Percentiles rank a stretch among this genome's conserved stretches.
These are phyloP conservation scores for Angophora floribunda DNA, from an alignment of 345 rosid species.

Conservation along the genomic window DNA sequence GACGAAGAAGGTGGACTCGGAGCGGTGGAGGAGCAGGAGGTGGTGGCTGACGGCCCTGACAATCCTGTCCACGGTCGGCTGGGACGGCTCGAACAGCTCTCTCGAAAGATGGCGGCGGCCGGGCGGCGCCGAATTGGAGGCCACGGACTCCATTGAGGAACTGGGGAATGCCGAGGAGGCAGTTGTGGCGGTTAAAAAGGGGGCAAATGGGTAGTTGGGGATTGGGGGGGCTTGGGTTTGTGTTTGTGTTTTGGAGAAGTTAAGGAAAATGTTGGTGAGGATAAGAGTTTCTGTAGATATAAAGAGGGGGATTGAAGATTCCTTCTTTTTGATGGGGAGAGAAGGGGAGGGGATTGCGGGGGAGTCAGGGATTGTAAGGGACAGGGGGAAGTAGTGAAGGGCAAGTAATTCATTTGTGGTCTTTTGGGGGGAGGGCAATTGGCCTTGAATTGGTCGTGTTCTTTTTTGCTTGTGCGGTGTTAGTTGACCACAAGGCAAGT, in stretches of 20 bases:
- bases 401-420: neutral
- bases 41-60: slow-evolving; percentile 61
- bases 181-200: too few relatives aligned
- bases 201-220: neutral
- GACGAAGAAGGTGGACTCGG: slow-evolving; percentile 47
- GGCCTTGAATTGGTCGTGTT: neutral
- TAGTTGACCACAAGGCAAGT: slow-evolving; percentile 16
- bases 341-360: slow-evolving; percentile 47
- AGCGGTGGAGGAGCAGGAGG: slow-evolving; percentile 58
- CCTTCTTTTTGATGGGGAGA: slow-evolving; percentile 23
- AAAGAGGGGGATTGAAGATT: slow-evolving; percentile 18
- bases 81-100: slow-evolving; percentile 12
- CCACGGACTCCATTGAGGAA: slow-evolving; percentile 37
- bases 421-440: neutral
- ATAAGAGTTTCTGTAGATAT: neutral
- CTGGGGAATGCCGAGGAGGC: neutral
- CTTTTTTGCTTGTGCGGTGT: neutral
- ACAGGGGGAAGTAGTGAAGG: neutral
- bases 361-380: neutral
- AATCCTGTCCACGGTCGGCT: slow-evolving; percentile 51
- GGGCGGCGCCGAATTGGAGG: slow-evolving; percentile 19
- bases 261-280: neutral
- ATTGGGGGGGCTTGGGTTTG: neutral
- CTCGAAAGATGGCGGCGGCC: neutral
- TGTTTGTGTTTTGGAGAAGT: neutral